phyloP scores from a whole-genome alignment of 2,329 filamentous ascomycete species.

The Cyphellophora attinorum region DNA sequence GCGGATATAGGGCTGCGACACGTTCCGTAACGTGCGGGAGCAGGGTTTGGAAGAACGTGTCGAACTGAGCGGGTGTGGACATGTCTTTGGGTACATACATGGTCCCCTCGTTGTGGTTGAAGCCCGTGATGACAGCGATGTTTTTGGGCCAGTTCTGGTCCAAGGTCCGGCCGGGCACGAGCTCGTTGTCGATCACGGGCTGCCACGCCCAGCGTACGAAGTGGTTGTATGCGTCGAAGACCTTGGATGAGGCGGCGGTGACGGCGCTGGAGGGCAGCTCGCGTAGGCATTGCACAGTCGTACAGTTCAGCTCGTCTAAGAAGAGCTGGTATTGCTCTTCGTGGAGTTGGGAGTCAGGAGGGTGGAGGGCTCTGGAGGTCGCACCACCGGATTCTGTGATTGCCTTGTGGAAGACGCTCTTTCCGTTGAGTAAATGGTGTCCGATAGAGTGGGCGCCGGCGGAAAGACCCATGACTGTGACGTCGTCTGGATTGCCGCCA shows the following conservation, averaged over 20 bases:
- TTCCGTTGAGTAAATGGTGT: slow-evolving; percentile 14
- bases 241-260: slow-evolving; percentile 34
- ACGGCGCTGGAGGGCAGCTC: slow-evolving; percentile 25
- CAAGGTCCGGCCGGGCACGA: slow-evolving; percentile 50
- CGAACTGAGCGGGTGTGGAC: slow-evolving; percentile 55
- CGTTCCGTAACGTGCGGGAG: slow-evolving; percentile 46
- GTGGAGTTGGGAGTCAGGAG: slow-evolving; percentile 32
- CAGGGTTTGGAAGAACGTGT: slow-evolving; percentile 50
- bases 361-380: slow-evolving; percentile 32
- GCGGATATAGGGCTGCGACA: slow-evolving; percentile 52
- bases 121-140: slow-evolving; percentile 58
- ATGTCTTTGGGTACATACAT: slow-evolving; percentile 50
- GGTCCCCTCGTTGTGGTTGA: slow-evolving; percentile 62
- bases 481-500: slow-evolving; percentile 32
- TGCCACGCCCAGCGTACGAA: slow-evolving; percentile 50
- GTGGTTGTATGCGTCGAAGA: slow-evolving; percentile 36
- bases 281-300: slow-evolving; percentile 26
- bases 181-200: slow-evolving; percentile 41
- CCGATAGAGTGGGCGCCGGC: slow-evolving; percentile 28
- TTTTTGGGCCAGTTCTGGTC: slow-evolving; percentile 41
- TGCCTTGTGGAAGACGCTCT: slow-evolving; percentile 30
- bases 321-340: slow-evolving; percentile 36
- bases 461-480: slow-evolving; percentile 37
- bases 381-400: slow-evolving; percentile 39
- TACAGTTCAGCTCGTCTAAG: slow-evolving; percentile 33